Evolutionary conservation across 306 rosid genomes (phyloP), one percentile per base, ranked within the genome.

Genomic region (Acacia acuminata): DNA sequence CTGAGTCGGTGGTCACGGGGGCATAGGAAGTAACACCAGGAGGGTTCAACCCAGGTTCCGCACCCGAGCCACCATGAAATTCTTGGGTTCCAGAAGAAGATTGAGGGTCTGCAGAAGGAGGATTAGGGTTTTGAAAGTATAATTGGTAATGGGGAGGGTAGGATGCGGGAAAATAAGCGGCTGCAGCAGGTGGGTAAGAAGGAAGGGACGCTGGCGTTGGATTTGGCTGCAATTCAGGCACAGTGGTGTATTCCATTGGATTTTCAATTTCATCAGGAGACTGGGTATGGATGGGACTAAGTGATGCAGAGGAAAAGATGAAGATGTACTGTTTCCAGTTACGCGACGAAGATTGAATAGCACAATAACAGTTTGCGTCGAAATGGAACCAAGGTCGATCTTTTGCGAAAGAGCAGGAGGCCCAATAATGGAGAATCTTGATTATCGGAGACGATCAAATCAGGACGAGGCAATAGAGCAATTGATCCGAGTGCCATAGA

Each of bases 51-150:
- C 22, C 81, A 45, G 67, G 78, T n/a, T 83, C 86, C 24, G 25
- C 12, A 17, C 4, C 75, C 14, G 78, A n/a, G 67, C 14, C 38
- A 42, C 10, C 47, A 42, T 58, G 53, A 48, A 58, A 25, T 40
- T 22, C 55, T 22, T 70, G 82, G 24, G 68, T 44, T 5, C 12
- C 80, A 11, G 45, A 1, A 27, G 70, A 72, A 16, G 84, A 25
- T 65, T 81, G 76, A 45, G 86, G 42, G 3, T 45, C 47, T 20
- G 51, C 32, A 4, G 78, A 45, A 65, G 84, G 32, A 34, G 74
- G 74, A 24, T 77, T 81, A 78, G 88, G 85, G 83, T 77, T 81
- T 78, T 82, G 85, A 73, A 77, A 75, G 45, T 82, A 73, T 13
- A 84, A 55, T 10, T 45, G 53, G 51, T 77, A 77, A 24, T 81